These are phyloP conservation scores for Metschnikowia picachoensis DNA, from an alignment of 805 yeast genomes.

Conservation along the genomic window DNA sequence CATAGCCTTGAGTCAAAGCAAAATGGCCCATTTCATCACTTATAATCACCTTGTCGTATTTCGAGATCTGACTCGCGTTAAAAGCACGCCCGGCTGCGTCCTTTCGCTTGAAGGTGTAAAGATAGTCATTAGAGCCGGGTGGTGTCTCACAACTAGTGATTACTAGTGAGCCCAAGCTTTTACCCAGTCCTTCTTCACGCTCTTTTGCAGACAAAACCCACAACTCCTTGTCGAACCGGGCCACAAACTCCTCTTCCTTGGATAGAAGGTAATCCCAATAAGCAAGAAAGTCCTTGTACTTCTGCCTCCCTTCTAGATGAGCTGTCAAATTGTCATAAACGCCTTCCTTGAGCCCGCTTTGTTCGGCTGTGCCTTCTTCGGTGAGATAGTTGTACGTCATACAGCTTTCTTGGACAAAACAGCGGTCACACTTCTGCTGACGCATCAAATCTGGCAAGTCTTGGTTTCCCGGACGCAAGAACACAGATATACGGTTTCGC, in stretches of 20 bases:
- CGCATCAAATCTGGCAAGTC: constrained; percentile 52
- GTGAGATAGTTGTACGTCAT: constrained; percentile 59
- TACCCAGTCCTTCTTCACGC: constrained; percentile 59
- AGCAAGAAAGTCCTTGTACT: constrained; percentile 53
- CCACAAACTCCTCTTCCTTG: constrained; percentile 63
- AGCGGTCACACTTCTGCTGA: constrained; percentile 56
- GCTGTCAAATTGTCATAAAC: constrained; percentile 47
- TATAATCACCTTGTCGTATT: constrained; percentile 62
- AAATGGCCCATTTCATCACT: constrained; percentile 82
- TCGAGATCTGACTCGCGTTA: constrained; percentile 44
- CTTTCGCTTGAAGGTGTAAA: constrained; percentile 48
- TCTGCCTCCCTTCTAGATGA: constrained; percentile 39
- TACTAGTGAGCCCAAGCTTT: constrained; percentile 50
- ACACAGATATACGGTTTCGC: constrained; percentile 66
- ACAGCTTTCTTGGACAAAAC: constrained; percentile 55
- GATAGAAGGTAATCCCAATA: constrained; percentile 74
- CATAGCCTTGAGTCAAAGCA: constrained; percentile 62
- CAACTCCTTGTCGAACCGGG: constrained; percentile 54
- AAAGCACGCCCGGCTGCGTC: constrained; percentile 5
- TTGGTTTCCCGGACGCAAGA: constrained; percentile 47
- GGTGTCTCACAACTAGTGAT: constrained; percentile 30
- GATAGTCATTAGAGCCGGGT: constrained; percentile 25
- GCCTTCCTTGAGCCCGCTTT: constrained; percentile 49
- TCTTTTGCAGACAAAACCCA: constrained; percentile 60
- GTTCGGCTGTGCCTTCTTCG: constrained; percentile 55